phyloP scores from a whole-genome alignment of 495 filamentous ascomycete genomes.

The Aspergillus heteromorphus region DNA sequence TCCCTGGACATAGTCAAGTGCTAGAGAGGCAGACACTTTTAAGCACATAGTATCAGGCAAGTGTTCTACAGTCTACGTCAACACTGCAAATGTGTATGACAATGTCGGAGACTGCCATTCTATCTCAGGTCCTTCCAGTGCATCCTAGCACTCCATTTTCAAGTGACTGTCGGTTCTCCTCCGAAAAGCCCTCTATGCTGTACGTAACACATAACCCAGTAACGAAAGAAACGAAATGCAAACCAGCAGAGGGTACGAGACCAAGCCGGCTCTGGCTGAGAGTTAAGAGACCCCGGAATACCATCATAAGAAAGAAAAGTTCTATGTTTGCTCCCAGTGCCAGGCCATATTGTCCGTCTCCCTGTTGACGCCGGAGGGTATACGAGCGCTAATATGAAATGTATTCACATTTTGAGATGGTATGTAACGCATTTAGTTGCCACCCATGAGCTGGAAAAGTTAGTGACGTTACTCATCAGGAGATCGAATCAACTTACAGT shows the following conservation, averaged over 20 bases:
- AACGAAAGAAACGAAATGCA: constrained; percentile 18
- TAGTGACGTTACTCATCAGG: background rate
- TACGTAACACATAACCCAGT: constrained; percentile 29
- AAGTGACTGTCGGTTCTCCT: constrained; percentile 16
- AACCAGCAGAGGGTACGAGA: constrained; percentile 20
- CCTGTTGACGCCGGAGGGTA: constrained; percentile 44
- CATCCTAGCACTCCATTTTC: constrained; percentile 2
- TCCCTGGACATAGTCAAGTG: too few relatives aligned
- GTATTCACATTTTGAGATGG: constrained; percentile 22
- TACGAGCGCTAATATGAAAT: constrained; percentile 45
- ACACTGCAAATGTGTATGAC: too few relatives aligned
- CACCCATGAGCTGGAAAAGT: constrained; percentile 35
- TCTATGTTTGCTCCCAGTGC: constrained; percentile 33
- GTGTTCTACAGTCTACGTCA: too few relatives aligned
- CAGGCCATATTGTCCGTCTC: constrained; percentile 39
- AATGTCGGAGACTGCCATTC: too few relatives aligned
- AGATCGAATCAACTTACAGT: constrained; percentile 36
- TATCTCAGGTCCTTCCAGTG: background rate
- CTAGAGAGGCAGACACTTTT: too few relatives aligned
- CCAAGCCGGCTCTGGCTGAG: constrained; percentile 22
- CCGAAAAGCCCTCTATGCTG: constrained; percentile 22
- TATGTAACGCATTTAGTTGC: constrained; percentile 27
- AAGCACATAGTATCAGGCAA: too few relatives aligned
- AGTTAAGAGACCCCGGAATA: constrained; percentile 13
- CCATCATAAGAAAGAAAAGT: constrained; percentile 21